phyloP scores from a whole-genome alignment of 306 rosid species.

The Vigna trinervia region DNA sequence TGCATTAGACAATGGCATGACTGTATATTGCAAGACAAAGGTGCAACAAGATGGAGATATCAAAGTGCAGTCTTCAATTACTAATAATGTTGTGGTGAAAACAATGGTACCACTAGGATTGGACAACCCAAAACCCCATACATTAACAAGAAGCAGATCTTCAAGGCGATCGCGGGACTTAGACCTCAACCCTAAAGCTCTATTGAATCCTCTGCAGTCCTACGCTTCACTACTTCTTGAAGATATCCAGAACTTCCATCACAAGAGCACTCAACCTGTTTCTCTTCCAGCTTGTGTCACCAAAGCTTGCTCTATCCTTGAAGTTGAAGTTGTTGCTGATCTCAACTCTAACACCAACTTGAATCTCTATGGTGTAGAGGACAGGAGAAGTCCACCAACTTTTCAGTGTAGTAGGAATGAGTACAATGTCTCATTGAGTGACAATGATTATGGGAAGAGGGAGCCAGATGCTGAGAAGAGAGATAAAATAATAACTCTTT shows the following conservation, averaged over 20 bases:
- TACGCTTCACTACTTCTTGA: conserved; percentile 78
- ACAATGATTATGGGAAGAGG: conserved; percentile 42
- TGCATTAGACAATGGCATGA: conserved; percentile 47
- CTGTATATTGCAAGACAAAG: conserved; percentile 44
- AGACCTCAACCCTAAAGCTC: conserved; percentile 67
- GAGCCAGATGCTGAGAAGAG: conserved; percentile 25
- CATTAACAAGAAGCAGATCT: conserved; percentile 81
- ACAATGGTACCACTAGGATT: conserved; percentile 49
- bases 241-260: conserved; percentile 95
- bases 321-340: conserved; percentile 79
- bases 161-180: conserved; percentile 78
- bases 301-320: conserved; percentile 90
- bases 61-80: conserved; percentile 42
- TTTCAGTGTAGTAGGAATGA: conserved; percentile 54
- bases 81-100: conserved; percentile 42
- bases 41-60: conserved; percentile 52
- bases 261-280: conserved; percentile 65
- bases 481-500: too few species aligned
- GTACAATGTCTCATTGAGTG: conserved; percentile 36
- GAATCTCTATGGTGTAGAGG: conserved; percentile 52
- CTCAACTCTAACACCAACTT: conserved; percentile 72
- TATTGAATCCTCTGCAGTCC: conserved; percentile 59
- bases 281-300: conserved; percentile 84
- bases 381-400: conserved; percentile 46
- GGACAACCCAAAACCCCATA: conserved; percentile 56